Percentiles rank a stretch among this genome's conserved stretches.
Conservation (phyloP, 148 eudicot genomes). For the Rhododendron mucronatum region DNA sequence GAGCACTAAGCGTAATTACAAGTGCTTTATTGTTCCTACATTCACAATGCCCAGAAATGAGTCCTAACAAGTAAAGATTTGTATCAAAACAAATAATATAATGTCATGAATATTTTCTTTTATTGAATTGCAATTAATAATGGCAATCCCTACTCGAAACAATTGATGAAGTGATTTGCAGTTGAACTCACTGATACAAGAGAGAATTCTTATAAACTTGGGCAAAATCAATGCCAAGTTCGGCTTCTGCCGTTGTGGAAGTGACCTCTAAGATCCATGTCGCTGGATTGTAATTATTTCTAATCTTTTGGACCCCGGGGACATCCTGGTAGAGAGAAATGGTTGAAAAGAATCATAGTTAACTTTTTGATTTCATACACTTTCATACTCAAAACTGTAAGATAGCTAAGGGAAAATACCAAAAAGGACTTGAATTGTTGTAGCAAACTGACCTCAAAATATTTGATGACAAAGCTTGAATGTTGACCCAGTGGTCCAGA, state of each 20-base stretch:
- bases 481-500: constrained; percentile 71
- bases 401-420: not conserved
- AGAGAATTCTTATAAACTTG: constrained; percentile 43
- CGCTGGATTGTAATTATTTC: constrained; percentile 73
- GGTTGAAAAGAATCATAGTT: not conserved
- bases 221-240: constrained; percentile 60
- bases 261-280: constrained; percentile 92
- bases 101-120: no score
- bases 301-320: constrained; percentile 62
- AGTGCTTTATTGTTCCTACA: not conserved
- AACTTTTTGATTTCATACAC: not conserved
- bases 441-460: constrained; percentile 59
- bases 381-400: not conserved
- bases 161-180: not conserved
- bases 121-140: not conserved
- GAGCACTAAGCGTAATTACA: constrained; percentile 9
- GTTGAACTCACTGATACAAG: constrained; percentile 49
- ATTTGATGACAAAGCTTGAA: constrained; percentile 52
- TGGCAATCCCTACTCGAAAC: not conserved
- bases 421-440: not conserved
- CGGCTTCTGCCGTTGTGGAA: constrained; percentile 63
- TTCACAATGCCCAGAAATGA: not conserved
- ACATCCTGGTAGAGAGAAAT: constrained; percentile 33
- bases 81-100: not conserved
- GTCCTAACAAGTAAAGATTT: not conserved